A percentile compares a stretch with the other conserved stretches of the same genome.
Evolutionary conservation across 2,329 filamentous ascomycete genomes (phyloP).

Genomic region (Atkinsonella hypoxylon): DNA sequence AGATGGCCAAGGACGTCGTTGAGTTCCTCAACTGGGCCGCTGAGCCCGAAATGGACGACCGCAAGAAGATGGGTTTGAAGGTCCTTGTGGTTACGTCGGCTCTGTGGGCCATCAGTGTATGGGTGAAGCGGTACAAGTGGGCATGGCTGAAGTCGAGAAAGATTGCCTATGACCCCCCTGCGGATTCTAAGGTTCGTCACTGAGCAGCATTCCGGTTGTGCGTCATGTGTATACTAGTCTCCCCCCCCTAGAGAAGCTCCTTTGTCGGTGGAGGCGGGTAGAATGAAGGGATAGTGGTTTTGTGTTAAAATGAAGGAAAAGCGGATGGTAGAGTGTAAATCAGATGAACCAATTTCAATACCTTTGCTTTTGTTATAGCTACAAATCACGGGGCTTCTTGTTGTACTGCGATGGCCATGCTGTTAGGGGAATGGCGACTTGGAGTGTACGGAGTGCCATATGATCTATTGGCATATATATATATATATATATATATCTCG

Average conservation of each 20-base stretch:
- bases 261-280: conserved; percentile 31
- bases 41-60: conserved; percentile 97
- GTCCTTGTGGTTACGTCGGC: conserved; percentile 68
- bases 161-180: conserved; percentile 74
- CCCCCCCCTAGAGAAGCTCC: conserved; percentile 26
- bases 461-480: too few species aligned
- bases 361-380: conserved; percentile 11
- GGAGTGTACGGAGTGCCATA: too few species aligned
- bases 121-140: conserved; percentile 99
- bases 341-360: conserved; percentile 33
- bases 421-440: too few species aligned
- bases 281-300: conserved; percentile 20
- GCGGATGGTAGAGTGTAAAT: conserved; percentile 37
- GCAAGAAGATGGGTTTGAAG: conserved; percentile 99
- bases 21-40: conserved; percentile 99
- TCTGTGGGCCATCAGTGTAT: conserved; percentile 79
- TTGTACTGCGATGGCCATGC: too few species aligned
- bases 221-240: conserved; percentile 31
- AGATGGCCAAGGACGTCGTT: conserved; percentile 99
- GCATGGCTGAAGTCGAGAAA: conserved; percentile 90
- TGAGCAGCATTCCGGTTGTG: conserved; percentile 22
- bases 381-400: background rate
- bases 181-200: conserved; percentile 36
- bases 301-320: conserved; percentile 16
- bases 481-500: too few species aligned